Base-by-base conservation (phyloP, 2,329 filamentous ascomycete genomes). In the Curvularia eragrostidis region DNA sequence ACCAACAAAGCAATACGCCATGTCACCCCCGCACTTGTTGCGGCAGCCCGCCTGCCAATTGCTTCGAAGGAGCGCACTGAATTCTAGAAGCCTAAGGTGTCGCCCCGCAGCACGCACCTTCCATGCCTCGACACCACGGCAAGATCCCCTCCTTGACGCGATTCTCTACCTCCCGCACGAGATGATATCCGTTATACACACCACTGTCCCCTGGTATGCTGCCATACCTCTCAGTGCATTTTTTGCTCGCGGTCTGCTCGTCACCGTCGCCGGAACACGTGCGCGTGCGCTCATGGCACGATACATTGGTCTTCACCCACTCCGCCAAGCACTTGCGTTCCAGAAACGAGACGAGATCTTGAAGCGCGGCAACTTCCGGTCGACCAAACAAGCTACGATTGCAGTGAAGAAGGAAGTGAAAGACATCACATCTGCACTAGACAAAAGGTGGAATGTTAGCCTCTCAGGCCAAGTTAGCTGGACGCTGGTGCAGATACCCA, bases 191-290 rank as follows among this genome's bases (percentile, higher is more conserved):
- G 64, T 76, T 24, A 65, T 92, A 75, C 83, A 87, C 67, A 80
- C 77, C 15, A 75, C 78, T 42, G 75, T 87, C 2, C 78, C 84
- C 53, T 88, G 85, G 85, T 81, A 75, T 7, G 75, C 78, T 12
- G 81, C 82, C 19, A 80, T 88, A 41, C 85, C 85, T 4, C 71
- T 85, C 52, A 79, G 83, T 3, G 85, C 85, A 3, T 66, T 87
- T 39, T 48, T 82, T 15, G 76, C 86, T 2, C 83, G 85, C 47
- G 76, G 72, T 18, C 54, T 76, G 6, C 69, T 86, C 49, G 78
- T 81, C 41, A 72, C 83, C 9, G 83, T 83, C 3, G 71, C 68
- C 3, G 71, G 82, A 39, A 69, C 82, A 41, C 81, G 78, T 62
- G 58, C 76, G 56, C 74, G 81, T 65, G 63, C 70, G 52, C 70